Evolutionary conservation across 805 yeast genomes (phyloP), one percentile per base, ranked within the genome.

Genomic region (Saturnispora dispora): DNA sequence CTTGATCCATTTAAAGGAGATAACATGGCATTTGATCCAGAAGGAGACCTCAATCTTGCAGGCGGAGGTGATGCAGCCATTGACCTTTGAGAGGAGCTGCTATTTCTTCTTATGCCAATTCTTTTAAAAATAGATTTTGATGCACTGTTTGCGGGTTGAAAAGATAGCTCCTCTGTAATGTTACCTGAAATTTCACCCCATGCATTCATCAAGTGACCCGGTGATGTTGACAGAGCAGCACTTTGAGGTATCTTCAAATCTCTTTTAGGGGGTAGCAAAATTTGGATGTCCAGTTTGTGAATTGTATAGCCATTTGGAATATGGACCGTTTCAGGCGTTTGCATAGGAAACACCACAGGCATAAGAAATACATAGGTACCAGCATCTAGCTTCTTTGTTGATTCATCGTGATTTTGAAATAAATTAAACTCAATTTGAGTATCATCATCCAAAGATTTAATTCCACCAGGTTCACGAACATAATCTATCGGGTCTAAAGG

Each of bases 351-450:
- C 5, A 78, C 64, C 0, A 81, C 68, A 0, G 93, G 91, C 5
- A 85, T 63, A 18, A 82, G 62, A 59, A 83, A 85, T 2, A 85
- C 75, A 60, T 85, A 85, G 57, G 82, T 77, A 22, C 95, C 95
- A 1, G 90, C 79, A 55, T 75, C 75, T 55, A 67, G 70, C 15
- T 60, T 55, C 22, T 56, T 54, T 5, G 54, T 22, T 17, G 55
- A 55, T 7, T 41, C 40, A 10, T 45, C 27, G 8, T 11, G n/a
- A 25, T 42, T 48, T n/a, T 51, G 39, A 40, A 65, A 61, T 27
- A 62, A 45, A 45, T 53, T 47, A 47, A 48, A 27, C 46, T 55
- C 58, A 45, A 55, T 32, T 6, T 45, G 5, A 20, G 48, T 37
- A 9, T 48, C 50, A 43, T 53, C 51, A 13, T 44, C 50, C 9